Evolutionary conservation across 2,329 filamentous ascomycete genomes (phyloP).

Genomic region (Xylariaceae sp.): DNA sequence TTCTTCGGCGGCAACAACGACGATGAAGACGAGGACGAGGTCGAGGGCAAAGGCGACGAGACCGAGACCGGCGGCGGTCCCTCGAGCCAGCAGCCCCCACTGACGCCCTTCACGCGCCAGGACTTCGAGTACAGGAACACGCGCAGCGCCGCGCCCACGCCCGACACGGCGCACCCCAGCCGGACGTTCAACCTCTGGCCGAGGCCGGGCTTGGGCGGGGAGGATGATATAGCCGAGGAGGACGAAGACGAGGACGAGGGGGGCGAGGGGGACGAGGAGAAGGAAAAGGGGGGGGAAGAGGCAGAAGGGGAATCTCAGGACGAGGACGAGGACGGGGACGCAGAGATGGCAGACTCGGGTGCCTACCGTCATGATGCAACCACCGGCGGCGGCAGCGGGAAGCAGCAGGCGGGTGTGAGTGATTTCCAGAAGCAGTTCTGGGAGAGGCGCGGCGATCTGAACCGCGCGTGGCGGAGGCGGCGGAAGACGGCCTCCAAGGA

Average conservation of each 20-base stretch:
- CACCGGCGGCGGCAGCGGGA: not conserved
- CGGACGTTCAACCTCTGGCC: constrained; percentile 55
- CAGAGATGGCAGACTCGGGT: constrained; percentile 9
- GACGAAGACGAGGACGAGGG: constrained; percentile 26
- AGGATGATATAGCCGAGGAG: constrained; percentile 28
- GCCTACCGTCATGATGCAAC: constrained; percentile 2
- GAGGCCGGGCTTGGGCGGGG: constrained; percentile 16
- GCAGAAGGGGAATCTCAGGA: too few relatives aligned
- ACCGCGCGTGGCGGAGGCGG: constrained; percentile 58
- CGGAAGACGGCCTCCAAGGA: constrained; percentile 57
- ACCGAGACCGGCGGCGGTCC: not conserved
- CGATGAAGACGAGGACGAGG: constrained; percentile 26
- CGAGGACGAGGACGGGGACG: constrained; percentile 14
- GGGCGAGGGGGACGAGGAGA: constrained; percentile 28
- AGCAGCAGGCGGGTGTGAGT: constrained; percentile 20
- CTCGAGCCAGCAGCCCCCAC: constrained; percentile 43
- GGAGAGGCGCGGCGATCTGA: constrained; percentile 57
- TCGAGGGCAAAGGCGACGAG: not conserved
- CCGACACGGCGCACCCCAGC: constrained; percentile 77
- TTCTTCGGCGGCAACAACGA: constrained; percentile 62
- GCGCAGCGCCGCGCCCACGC: constrained; percentile 89
- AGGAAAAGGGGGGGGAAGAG: constrained; percentile 17
- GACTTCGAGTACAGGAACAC: constrained; percentile 68
- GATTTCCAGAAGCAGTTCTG: constrained; percentile 64
- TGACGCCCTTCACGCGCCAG: constrained; percentile 75